phyloP scores from a whole-genome alignment of 805 yeast genomes.

The Myxozyma geophila region DNA sequence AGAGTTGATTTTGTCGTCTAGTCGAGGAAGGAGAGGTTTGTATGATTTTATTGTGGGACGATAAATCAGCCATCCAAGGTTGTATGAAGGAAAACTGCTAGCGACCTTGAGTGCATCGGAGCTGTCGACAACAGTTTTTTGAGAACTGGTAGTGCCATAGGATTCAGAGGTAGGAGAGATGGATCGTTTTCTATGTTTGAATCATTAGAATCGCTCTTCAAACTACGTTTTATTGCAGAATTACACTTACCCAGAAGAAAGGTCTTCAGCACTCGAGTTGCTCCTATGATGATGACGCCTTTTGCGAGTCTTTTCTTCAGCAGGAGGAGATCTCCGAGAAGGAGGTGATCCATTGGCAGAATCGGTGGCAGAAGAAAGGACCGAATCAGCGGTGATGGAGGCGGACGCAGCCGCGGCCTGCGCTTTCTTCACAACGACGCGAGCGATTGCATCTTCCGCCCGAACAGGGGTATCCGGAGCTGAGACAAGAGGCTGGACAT shows the following conservation, averaged over 20 bases:
- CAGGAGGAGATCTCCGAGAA: conserved; percentile 18
- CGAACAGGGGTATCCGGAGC: conserved; percentile 34
- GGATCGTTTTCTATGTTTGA: not conserved
- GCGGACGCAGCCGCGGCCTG: conserved; percentile 32
- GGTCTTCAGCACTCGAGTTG: conserved; percentile 18
- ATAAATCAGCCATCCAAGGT: conserved; percentile 63
- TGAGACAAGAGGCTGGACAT: not conserved
- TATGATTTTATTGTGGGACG: conserved; percentile 39
- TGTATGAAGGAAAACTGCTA: conserved; percentile 50
- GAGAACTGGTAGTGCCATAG: not conserved
- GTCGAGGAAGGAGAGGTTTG: conserved; percentile 30
- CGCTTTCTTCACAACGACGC: conserved; percentile 38
- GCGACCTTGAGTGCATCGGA: conserved; percentile 50
- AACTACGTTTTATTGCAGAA: no score
- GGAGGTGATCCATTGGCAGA: conserved; percentile 19
- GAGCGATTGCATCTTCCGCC: conserved; percentile 47
- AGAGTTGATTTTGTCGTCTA: conserved; percentile 44
- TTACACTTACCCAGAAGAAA: not conserved
- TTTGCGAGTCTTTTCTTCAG: conserved; percentile 25
- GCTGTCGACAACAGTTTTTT: conserved; percentile 46
- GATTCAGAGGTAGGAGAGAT: not conserved
- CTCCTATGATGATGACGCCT: conserved; percentile 41
- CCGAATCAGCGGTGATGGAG: conserved; percentile 26
- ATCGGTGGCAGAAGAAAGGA: conserved; percentile 14
- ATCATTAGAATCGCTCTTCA: not conserved